These are phyloP conservation scores for Adansonia gregorii DNA, from an alignment of 441 rosid species.

Conservation along the genomic window DNA sequence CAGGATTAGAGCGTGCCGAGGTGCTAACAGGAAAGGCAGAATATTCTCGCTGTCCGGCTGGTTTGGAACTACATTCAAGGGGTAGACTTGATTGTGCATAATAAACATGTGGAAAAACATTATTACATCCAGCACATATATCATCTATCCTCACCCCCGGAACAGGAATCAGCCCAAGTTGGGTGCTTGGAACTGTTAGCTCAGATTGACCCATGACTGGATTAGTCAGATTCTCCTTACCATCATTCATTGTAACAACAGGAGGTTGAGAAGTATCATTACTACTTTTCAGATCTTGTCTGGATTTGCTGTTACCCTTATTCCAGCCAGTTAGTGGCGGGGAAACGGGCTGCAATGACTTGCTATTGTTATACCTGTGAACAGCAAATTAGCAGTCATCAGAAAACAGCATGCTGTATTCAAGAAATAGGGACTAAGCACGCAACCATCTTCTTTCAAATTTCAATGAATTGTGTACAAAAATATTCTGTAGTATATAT, in stretches of 20 bases:
- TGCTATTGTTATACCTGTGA: slow-evolving; percentile 62
- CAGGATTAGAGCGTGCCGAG: slow-evolving; percentile 39
- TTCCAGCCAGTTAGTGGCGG: slow-evolving; percentile 38
- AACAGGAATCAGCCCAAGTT: slow-evolving; percentile 36
- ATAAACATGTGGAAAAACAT: slow-evolving; percentile 31
- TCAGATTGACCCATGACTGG: slow-evolving; percentile 43
- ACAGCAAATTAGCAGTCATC: slow-evolving; percentile 23
- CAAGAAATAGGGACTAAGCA: neutral
- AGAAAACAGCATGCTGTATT: slow-evolving; percentile 21
- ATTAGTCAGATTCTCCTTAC: slow-evolving; percentile 44
- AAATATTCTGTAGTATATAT: neutral
- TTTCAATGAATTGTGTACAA: neutral
- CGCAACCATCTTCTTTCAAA: neutral
- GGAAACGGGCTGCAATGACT: slow-evolving; percentile 38
- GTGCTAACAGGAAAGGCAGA: slow-evolving; percentile 37
- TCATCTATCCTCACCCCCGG: slow-evolving; percentile 42
- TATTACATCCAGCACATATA: slow-evolving; percentile 31
- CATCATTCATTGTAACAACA: slow-evolving; percentile 40
- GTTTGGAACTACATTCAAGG: slow-evolving; percentile 34
- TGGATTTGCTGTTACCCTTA: slow-evolving; percentile 42
- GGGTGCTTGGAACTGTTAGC: slow-evolving; percentile 37
- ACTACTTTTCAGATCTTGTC: slow-evolving; percentile 34
- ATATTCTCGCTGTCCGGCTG: slow-evolving; percentile 36
- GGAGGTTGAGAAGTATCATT: slow-evolving; percentile 29
- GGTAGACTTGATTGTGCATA: slow-evolving; percentile 37